Evolutionary conservation across 345 rosid genomes (phyloP).

Genomic region (Boechera retrofracta): DNA sequence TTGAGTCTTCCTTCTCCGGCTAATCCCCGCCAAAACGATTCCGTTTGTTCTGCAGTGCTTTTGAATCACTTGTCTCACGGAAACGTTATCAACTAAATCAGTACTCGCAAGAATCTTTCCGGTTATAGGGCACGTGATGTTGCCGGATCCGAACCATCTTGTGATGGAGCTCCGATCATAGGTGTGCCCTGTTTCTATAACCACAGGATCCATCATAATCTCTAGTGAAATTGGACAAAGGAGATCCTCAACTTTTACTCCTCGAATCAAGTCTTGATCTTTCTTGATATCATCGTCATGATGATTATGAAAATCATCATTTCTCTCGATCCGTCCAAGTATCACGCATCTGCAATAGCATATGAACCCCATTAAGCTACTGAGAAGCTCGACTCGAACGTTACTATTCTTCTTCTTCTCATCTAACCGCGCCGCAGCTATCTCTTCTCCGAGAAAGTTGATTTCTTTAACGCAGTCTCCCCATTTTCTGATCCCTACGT

Average conservation of each 20-base stretch:
- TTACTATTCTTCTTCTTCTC: conserved; percentile 48
- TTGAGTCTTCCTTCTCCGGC: conserved; percentile 49
- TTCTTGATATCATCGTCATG: conserved; percentile 47
- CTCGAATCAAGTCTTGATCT: conserved; percentile 43
- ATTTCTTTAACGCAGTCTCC: conserved; percentile 62
- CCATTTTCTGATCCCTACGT: conserved; percentile 67
- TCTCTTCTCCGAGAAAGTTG: conserved; percentile 64
- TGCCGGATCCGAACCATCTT: conserved; percentile 82
- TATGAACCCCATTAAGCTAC: conserved; percentile 67
- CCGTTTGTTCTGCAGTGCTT: conserved; percentile 61
- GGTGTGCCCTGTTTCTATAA: conserved; percentile 81
- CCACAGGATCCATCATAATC: conserved; percentile 86
- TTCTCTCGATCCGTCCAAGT: conserved; percentile 48
- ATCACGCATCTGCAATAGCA: conserved; percentile 72
- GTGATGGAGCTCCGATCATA: conserved; percentile 84
- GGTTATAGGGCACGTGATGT: conserved; percentile 76
- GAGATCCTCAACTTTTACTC: conserved; percentile 75
- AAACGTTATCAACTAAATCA: conserved; percentile 63
- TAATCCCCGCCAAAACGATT: conserved; percentile 46
- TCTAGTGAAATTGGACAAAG: conserved; percentile 90
- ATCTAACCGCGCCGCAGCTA: conserved; percentile 44
- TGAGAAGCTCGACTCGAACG: conserved; percentile 48
- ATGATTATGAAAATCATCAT: conserved; percentile 30
- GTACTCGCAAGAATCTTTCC: conserved; percentile 62
- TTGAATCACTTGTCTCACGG: conserved; percentile 63